Percentiles rank a stretch among this genome's conserved stretches.
Conservation (phyloP, 768 basidiomycete genomes). For the Serendipita sp. region DNA sequence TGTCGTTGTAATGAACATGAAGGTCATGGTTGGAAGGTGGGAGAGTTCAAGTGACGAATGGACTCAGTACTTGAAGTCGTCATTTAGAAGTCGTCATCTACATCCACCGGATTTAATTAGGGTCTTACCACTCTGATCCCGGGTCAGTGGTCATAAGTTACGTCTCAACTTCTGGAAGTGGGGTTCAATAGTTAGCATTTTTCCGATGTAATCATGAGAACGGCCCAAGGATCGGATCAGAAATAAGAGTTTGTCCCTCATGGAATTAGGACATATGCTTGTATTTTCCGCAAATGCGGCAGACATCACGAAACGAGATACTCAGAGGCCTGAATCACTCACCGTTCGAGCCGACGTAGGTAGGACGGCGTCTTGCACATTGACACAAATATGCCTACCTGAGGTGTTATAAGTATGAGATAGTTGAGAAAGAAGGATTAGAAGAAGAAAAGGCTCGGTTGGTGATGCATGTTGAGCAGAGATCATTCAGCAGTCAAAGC, state of each 20-base stretch:
- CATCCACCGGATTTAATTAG: neutral
- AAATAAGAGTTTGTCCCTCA: neutral
- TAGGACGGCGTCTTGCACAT: neutral
- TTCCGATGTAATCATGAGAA: neutral
- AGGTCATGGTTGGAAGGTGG: neutral
- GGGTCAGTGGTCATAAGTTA: neutral
- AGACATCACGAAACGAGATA: neutral
- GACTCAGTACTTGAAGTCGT: neutral
- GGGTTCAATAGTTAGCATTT: neutral
- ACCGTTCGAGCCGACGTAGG: neutral
- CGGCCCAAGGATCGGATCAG: neutral
- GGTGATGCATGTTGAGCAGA: conserved; percentile 6
- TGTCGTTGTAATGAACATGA: neutral
- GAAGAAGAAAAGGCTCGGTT: neutral
- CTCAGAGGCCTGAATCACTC: neutral
- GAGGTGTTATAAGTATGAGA: neutral
- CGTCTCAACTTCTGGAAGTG: neutral
- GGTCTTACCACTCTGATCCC: neutral
- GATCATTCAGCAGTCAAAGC: neutral
- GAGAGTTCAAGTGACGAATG: neutral
- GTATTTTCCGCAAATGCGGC: neutral
- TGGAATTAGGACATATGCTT: conserved; percentile 6
- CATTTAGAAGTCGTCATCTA: neutral
- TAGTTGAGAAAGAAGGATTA: neutral
- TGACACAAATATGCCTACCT: neutral